Evolutionary conservation across 257 asterid species (phyloP), one percentile per base, ranked within the genome.

Genomic region (Paraleonurus japonicus): DNA sequence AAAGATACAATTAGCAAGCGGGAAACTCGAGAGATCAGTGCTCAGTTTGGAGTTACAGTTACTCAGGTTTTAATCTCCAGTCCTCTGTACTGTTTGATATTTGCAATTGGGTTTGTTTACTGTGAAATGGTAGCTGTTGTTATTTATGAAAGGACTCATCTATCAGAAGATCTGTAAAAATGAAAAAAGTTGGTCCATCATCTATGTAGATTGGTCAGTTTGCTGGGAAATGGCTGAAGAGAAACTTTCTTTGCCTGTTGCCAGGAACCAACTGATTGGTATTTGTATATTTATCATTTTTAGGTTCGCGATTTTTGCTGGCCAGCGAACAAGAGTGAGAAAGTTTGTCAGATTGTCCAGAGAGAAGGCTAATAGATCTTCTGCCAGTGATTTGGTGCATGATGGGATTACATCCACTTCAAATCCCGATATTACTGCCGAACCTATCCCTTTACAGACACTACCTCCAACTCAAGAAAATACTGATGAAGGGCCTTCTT

Each of bases 21-120:
- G 81, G 99, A 95, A 84, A 85, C 81, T 19, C 88, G 96, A 67
- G 99, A 95, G 76, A 92, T 92, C 66, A 81, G 96, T 88, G 89
- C 95, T 57, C 97, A 79, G n/a, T 92, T 87, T 85, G 98, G 97
- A 72, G 90, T 95, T 78, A 92, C 97, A n/a, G 88, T 73, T 62
- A 85, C 96, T 57, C 99, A 95, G 99, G 99, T 95, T 66, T 59
- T 67, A 63, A 23, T 69, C 22, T 58, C 61, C 35, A 59, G 9
- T 22, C 16, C 20, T 5, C 26, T 59, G 13, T 37, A 17, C 33
- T 26, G 16, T 20, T 67, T 60, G 41, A 23, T 63, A 30, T 78
- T 71, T 39, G 50, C n/a, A 7, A 62, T 48, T 13, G 48, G 51
- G 57, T 23, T 58, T 70, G 65, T 65, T 60, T 53, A 65, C 7